Evolutionary conservation across 208 protist species (phyloP).

Genomic region (Entamoeba dispar): DNA sequence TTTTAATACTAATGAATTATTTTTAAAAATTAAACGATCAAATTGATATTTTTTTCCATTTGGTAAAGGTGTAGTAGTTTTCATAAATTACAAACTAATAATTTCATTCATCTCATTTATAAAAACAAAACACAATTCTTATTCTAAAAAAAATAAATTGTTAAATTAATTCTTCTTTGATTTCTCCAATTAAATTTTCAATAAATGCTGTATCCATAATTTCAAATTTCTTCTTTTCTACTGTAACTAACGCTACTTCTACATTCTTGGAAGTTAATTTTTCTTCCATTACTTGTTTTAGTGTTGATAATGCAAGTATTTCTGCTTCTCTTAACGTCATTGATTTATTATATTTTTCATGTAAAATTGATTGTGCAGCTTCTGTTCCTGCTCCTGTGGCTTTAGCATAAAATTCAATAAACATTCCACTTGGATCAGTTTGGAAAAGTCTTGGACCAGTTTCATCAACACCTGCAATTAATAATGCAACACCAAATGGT

Average conservation of each 20-base stretch:
- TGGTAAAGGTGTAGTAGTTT: background rate
- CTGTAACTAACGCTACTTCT: conserved; percentile 59
- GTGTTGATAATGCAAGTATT: conserved; percentile 66
- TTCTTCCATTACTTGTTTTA: conserved; percentile 98
- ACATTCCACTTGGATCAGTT: conserved; percentile 10
- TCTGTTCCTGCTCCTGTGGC: conserved; percentile 55
- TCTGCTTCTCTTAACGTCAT: conserved; percentile 82
- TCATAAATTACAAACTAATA: no score
- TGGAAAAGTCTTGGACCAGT: conserved; percentile 10
- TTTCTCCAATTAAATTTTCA: background rate
- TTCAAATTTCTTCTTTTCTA: background rate
- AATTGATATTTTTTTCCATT: background rate
- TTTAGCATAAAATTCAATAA: background rate
- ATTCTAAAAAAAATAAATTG: no score
- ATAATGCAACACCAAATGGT: conserved; percentile 18
- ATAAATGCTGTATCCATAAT: background rate
- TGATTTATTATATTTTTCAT: conserved; percentile 79
- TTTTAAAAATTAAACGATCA: background rate
- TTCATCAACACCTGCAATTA: conserved; percentile 17
- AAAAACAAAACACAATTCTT: no score
- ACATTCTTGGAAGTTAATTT: conserved; percentile 78
- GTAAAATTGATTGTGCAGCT: conserved; percentile 79
- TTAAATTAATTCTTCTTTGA: background rate
- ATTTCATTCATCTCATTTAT: no score
- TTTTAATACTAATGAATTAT: background rate